Conservation (phyloP, 2,329 filamentous ascomycete species). For the Didymella sp. region DNA sequence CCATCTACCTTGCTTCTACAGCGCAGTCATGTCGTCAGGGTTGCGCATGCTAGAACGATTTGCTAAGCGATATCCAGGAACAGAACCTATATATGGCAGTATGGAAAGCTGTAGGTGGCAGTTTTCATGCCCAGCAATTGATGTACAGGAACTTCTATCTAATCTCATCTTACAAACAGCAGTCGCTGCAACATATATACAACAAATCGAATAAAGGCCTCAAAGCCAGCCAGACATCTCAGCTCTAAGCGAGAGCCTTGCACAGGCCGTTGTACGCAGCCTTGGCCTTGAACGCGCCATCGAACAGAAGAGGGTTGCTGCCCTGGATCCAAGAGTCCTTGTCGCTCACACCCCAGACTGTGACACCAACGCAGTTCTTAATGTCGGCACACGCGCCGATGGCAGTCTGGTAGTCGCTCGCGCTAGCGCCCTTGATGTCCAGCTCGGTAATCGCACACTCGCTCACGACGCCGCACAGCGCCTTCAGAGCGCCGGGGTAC, state of each 20-base stretch:
- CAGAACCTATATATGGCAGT: no score
- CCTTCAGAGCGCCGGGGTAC: conserved; percentile 59
- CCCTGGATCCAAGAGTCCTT: conserved; percentile 52
- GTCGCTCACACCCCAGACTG: conserved; percentile 64
- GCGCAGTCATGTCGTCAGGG: no score
- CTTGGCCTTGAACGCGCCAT: conserved; percentile 53
- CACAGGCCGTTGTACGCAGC: conserved; percentile 43
- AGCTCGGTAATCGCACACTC: conserved; percentile 73
- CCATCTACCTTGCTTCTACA: no score
- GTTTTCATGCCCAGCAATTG: background rate
- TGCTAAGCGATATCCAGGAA: no score
- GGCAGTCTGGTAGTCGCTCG: conserved; percentile 64
- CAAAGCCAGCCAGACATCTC: background rate
- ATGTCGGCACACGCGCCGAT: conserved; percentile 64
- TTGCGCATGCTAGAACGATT: no score
- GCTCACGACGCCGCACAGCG: conserved; percentile 59
- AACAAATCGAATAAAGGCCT: background rate
- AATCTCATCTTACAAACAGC: background rate
- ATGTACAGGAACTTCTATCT: background rate
- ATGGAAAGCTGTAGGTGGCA: background rate
- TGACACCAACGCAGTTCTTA: conserved; percentile 69
- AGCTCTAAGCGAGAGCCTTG: conserved; percentile 11
- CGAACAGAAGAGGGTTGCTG: conserved; percentile 52
- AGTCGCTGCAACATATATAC: conserved; percentile 2
- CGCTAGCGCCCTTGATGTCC: conserved; percentile 66